These are phyloP conservation scores for Trypanosoma melophagium DNA, from an alignment of 208 protist species.

Conservation along the genomic window DNA sequence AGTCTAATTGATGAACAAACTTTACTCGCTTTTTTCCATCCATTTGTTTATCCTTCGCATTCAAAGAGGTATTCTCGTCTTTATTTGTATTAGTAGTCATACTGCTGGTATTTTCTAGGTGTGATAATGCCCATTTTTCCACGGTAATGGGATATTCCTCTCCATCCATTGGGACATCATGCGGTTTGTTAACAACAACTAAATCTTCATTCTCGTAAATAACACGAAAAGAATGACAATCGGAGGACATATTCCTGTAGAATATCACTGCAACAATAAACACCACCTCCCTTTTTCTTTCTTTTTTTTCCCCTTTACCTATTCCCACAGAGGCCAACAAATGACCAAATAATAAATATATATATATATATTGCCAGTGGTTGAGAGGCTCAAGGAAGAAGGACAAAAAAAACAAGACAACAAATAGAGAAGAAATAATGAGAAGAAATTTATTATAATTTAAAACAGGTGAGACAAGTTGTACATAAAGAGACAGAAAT, in stretches of 20 bases:
- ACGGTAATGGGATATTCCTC: conserved; percentile 38
- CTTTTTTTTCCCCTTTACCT: too few species aligned
- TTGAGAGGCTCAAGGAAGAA: too few species aligned
- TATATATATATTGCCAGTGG: too few species aligned
- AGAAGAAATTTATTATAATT: too few species aligned
- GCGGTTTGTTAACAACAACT: conserved; percentile 87
- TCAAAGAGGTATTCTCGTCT: conserved; percentile 3
- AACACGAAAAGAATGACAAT: conserved; percentile 21
- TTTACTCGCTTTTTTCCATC: conserved; percentile 58
- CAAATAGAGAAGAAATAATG: too few species aligned
- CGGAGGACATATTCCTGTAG: background rate
- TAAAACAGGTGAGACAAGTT: too few species aligned
- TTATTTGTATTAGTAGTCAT: conserved; percentile 23
- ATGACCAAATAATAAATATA: too few species aligned
- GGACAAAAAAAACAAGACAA: too few species aligned
- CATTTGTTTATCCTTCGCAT: conserved; percentile 17
- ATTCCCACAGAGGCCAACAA: too few species aligned
- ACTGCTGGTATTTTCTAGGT: conserved; percentile 27
- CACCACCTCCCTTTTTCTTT: too few species aligned
- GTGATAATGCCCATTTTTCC: conserved; percentile 44
- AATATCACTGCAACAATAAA: background rate
- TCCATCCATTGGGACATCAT: conserved; percentile 82
- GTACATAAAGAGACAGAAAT: background rate
- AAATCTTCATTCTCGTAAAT: conserved; percentile 75
- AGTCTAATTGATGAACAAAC: conserved; percentile 93